These are phyloP conservation scores for Plasmodium vivax DNA, from an alignment of 169 alveolate species.

Conservation along the genomic window DNA sequence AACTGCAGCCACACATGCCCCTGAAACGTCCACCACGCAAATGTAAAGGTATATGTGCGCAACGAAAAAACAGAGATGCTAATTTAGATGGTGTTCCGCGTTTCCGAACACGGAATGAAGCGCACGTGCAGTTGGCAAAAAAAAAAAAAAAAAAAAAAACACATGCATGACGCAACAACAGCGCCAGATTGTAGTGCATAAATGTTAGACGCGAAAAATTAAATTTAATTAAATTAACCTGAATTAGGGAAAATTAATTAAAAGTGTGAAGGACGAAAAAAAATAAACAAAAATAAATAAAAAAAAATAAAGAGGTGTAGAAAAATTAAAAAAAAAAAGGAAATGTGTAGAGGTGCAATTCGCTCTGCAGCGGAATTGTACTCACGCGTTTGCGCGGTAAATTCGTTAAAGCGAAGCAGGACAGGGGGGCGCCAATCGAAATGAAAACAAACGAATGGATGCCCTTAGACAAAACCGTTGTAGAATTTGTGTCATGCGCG, in stretches of 20 bases:
- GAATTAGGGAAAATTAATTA: conserved; percentile 13
- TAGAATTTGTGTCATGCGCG: conserved; percentile 9
- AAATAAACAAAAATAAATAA: neutral
- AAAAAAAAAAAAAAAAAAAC: conserved; percentile 16
- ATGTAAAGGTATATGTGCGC: neutral
- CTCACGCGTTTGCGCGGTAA: neutral
- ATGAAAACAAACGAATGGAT: neutral
- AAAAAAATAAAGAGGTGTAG: conserved; percentile 20
- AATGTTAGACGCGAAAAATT: neutral
- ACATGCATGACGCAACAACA: neutral
- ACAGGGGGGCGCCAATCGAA: neutral
- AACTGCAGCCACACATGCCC: neutral
- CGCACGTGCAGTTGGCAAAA: conserved; percentile 18
- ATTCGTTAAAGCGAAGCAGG: neutral
- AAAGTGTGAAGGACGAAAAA: neutral
- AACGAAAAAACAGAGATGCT: neutral
- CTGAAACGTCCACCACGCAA: neutral
- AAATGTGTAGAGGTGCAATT: neutral
- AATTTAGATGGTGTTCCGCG: neutral
- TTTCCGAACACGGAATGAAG: conserved; percentile 9
- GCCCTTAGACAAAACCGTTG: neutral
- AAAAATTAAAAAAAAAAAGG: conserved; percentile 6
- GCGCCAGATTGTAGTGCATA: conserved; percentile 52
- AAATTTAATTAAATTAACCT: conserved; percentile 10
- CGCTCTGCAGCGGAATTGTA: neutral